Base-by-base conservation (phyloP, 2,329 filamentous ascomycete genomes). In the Pseudogymnoascus pannorum region DNA sequence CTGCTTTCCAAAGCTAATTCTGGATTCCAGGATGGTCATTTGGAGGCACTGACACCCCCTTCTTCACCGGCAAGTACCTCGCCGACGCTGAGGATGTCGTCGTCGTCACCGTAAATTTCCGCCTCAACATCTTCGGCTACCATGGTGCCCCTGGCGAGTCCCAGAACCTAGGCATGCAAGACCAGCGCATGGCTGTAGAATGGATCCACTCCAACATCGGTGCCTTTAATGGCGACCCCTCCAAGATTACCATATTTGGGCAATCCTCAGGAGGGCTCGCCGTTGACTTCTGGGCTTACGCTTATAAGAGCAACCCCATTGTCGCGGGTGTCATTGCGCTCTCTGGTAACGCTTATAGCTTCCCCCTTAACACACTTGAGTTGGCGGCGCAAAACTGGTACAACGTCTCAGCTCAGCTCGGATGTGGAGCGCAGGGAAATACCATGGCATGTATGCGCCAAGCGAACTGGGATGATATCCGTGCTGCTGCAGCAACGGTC, bases 171-270 rank as follows among this genome's bases (percentile, higher is more conserved):
- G 82, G 82, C 0, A 69, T 84, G 0, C 72, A 80, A 2, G 81
- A 84, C 61, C 81, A 83, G 64, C 75, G 76, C 12, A 76, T 77
- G 2, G 77, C 79, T 2, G 68, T 85, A 2, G 68, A 77, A 64
- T 85, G 83, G 75, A 77, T 84, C 0, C 77, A 81, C 42, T 75
- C 73, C 11, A 71, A 84, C 62, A 81, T 85, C 61, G 66, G 71
- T 4, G 69, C 75, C 2, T 84, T 85, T 61, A 81, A 82, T 0
- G 81, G 82, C 6, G 76, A 84, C 57, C 74, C 75, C 0, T 65
- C 68, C 1, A 75, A 78, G 9, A 78, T 85, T 1, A 82, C 80
- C 1, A 76, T 84, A 16, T 78, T 78, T 63, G 82, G 83, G 0
- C 79, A 83, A 63, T 80, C 77, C 11, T 80, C 82, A 0, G 82